Percentiles rank a stretch among this genome's conserved stretches.
phyloP scores from a whole-genome alignment of 306 rosid genomes.

The Lathyrus tuberosus region DNA sequence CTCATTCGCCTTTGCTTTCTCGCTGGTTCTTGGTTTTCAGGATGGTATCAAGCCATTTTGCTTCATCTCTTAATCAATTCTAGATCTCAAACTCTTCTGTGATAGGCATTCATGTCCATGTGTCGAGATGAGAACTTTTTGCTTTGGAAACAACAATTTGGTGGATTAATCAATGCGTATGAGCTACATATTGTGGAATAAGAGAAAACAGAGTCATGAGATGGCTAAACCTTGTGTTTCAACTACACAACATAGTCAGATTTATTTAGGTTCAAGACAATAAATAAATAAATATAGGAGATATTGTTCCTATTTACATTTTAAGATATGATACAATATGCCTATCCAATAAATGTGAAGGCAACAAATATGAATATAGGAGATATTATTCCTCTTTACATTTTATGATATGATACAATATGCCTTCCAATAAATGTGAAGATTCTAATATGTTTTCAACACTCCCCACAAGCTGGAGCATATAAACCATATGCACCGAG shows the following conservation, averaged over 20 bases:
- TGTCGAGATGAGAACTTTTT: background rate
- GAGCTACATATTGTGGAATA: background rate
- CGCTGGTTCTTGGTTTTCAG: background rate
- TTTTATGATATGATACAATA: background rate
- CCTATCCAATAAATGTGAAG: background rate
- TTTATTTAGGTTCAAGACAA: background rate
- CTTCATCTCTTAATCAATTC: background rate
- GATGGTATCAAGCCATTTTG: background rate
- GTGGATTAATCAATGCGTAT: background rate
- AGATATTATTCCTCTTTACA: background rate
- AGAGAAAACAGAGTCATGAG: too few relatives aligned
- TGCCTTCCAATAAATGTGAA: background rate
- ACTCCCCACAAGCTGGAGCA: background rate
- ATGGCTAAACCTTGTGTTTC: background rate
- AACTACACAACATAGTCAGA: background rate
- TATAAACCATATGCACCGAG: background rate
- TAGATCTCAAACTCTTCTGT: background rate
- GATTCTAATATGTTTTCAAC: background rate
- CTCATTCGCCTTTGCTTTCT: background rate
- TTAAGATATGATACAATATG: background rate
- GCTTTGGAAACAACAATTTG: background rate
- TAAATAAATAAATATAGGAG: slow-evolving; percentile 1
- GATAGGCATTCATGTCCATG: background rate
- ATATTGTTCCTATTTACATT: background rate
- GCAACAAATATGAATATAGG: background rate